Evolutionary conservation across 306 rosid genomes (phyloP).

Genomic region (Quercus alba): DNA sequence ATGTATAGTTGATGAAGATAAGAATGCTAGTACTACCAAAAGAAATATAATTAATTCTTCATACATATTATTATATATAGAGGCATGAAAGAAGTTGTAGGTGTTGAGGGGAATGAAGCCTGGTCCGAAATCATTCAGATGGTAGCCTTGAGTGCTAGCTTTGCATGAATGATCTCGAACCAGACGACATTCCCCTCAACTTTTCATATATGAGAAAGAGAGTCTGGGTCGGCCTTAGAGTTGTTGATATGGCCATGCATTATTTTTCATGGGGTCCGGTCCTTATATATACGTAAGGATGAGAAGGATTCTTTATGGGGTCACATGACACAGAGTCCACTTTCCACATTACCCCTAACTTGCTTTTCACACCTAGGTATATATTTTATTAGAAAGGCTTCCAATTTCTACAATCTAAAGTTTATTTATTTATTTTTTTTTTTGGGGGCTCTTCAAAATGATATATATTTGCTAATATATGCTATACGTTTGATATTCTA

Average conservation of each 20-base stretch:
- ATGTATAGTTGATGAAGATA: neutral
- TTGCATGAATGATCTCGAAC: slow-evolving; percentile 60
- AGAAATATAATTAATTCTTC: neutral
- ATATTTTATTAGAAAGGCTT: neutral
- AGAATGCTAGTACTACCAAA: neutral
- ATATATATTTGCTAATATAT: neutral
- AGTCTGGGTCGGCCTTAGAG: slow-evolving; percentile 14
- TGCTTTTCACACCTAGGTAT: slow-evolving; percentile 46
- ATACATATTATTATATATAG: neutral
- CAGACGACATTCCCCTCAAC: slow-evolving; percentile 83
- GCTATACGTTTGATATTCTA: neutral
- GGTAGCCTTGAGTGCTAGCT: slow-evolving; percentile 8
- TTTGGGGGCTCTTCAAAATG: neutral
- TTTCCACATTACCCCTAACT: slow-evolving; percentile 45
- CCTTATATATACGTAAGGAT: slow-evolving; percentile 47
- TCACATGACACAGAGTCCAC: slow-evolving; percentile 58
- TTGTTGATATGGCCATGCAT: slow-evolving; percentile 72
- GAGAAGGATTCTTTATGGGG: slow-evolving; percentile 37
- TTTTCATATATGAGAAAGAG: slow-evolving; percentile 31
- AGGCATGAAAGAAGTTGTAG: neutral
- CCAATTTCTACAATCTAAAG: slow-evolving; percentile 5
- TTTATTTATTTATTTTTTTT: too few species aligned
- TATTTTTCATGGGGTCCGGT: slow-evolving; percentile 57
- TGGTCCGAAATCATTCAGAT: slow-evolving; percentile 73
- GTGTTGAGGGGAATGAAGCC: slow-evolving; percentile 91